Evolutionary conservation across 2,329 filamentous ascomycete genomes (phyloP).

Genomic region (Huntiella omanensis): DNA sequence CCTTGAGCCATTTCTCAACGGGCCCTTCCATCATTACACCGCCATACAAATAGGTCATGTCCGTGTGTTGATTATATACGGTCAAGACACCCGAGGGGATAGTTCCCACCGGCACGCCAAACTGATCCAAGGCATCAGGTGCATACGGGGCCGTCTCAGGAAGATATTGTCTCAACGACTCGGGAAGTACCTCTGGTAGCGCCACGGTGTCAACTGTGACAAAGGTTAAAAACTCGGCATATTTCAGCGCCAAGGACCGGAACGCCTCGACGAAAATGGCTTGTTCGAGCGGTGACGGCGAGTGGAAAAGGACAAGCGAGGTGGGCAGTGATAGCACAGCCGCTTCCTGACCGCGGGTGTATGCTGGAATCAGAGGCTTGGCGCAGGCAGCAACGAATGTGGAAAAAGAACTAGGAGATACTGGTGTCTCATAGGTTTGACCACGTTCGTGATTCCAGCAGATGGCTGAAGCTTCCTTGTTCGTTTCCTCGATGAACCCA

Average conservation of each 20-base stretch:
- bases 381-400: neutral
- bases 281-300: neutral
- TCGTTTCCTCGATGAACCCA: neutral
- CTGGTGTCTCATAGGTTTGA: neutral
- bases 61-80: no score
- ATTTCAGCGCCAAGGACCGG: slow-evolving; percentile 24
- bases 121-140: no score
- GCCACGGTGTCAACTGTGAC: slow-evolving; percentile 27
- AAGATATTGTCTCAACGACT: no score
- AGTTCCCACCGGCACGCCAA: no score
- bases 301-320: slow-evolving; percentile 2
- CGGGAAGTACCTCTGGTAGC: slow-evolving; percentile 18
- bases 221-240: slow-evolving; percentile 28
- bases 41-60: no score
- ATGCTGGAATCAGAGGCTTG: no score
- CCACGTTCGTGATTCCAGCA: neutral
- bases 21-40: no score
- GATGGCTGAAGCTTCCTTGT: neutral
- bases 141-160: no score
- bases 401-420: neutral
- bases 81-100: no score
- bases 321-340: neutral
- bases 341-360: no score
- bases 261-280: slow-evolving; percentile 16
- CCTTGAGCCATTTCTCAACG: no score